phyloP scores from a whole-genome alignment of 2,329 filamentous ascomycete species.

The Colletotrichum tamarilloi region DNA sequence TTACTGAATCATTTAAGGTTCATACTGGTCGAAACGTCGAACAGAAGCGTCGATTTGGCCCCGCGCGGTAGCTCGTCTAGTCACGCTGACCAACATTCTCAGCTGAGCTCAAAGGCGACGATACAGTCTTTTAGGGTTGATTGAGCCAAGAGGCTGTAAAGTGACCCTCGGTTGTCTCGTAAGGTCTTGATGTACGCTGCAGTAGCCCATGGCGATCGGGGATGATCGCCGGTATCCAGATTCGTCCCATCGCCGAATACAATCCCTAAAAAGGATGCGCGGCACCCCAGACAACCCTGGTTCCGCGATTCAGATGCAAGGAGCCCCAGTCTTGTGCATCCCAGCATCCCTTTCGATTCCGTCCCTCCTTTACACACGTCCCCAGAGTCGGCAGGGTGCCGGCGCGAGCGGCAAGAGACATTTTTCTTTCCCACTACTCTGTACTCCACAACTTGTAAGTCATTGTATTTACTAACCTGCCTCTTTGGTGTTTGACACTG shows the following conservation, averaged over 20 bases:
- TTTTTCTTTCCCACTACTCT: not conserved
- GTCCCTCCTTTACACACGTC: not conserved
- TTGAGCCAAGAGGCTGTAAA: not conserved
- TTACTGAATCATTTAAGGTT: slow-evolving; percentile 20
- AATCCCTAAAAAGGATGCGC: not conserved
- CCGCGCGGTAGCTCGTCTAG: not conserved
- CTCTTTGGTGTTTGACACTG: not conserved
- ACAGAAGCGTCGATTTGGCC: not conserved
- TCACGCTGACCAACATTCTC: not conserved
- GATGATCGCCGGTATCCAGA: slow-evolving; percentile 7
- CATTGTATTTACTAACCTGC: not conserved
- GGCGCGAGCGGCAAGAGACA: not conserved
- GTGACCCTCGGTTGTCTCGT: not conserved
- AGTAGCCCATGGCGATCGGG: slow-evolving; percentile 11
- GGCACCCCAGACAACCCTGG: not conserved
- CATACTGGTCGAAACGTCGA: not conserved
- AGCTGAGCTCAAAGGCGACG: not conserved
- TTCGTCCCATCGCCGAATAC: slow-evolving; percentile 10
- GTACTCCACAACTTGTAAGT: not conserved
- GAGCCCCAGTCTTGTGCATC: not conserved
- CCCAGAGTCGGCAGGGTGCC: slow-evolving; percentile 24
- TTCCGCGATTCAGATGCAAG: slow-evolving; percentile 6
- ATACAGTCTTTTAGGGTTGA: not conserved
- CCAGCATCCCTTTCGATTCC: not conserved
- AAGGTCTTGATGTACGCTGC: not conserved